Evolutionary conservation across 2,329 filamentous ascomycete species (phyloP), one percentile per base, ranked within the genome.

Genomic region (Aspergillus calidoustus): DNA sequence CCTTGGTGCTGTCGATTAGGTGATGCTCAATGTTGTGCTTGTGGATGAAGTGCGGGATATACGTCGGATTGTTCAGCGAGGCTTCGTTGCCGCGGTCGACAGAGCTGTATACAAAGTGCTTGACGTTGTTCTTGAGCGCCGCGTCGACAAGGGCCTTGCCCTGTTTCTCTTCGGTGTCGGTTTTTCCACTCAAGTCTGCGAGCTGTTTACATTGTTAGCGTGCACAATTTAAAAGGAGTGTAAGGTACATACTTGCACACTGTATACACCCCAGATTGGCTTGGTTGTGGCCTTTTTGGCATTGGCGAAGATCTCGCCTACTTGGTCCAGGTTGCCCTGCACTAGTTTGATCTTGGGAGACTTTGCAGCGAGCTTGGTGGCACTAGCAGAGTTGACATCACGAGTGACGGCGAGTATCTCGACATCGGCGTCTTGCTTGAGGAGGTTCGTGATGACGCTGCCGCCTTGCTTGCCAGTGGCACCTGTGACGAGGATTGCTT

Each of bases 21-120:
- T 90, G 80, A 56, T 83, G 76, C 75, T 91, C 89, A 67, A 90
- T 87, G 11, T 82, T 73, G 66, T 86, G 81, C 71, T 91, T 91
- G 67, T 74, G 80, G 61, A 81, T 80, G 72, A 91, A 91, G 72
- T 91, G 87, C 0, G 86, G 84, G 51, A 90, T 80, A 0, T 79
- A 69, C 0, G 87, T 89, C 0, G 81, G 77, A 4, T 81, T 80
- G 68, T 83, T 81, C 51, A 81, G 83, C 6, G 79, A 80, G 2
- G 76, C 74, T 44, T 84, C 81, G 50, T 87, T 86, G 48, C 87
- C 86, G 44, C 88, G 85, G 64, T 90, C 88, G 28, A 89, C 86
- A 56, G 82, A 86, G 31, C 81, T 84, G 75, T 89, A 90, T 49
- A 91, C 82, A 66, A 90, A 88, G 69, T 87, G 83, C 61, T 81